Evolutionary conservation across 805 yeast species (phyloP).

Genomic region (Pichia scutulata): DNA sequence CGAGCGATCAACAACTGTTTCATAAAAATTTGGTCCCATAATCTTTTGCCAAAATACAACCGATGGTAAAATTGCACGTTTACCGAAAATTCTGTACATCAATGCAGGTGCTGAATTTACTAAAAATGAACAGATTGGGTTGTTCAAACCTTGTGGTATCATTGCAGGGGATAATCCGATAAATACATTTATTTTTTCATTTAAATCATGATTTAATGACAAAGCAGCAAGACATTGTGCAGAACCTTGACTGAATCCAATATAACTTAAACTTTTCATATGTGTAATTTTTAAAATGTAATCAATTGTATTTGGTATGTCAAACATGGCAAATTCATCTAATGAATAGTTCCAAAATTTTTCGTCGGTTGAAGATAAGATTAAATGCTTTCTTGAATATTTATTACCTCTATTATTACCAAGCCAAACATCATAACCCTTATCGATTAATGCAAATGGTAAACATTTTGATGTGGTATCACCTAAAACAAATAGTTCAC

Average conservation of each 20-base stretch:
- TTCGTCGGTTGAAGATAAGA: conserved; percentile 30
- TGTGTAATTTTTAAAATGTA: conserved; percentile 53
- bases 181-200: conserved; percentile 45
- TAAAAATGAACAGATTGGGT: conserved; percentile 35
- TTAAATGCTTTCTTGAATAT: conserved; percentile 73
- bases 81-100: conserved; percentile 66
- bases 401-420: conserved; percentile 91
- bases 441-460: conserved; percentile 67
- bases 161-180: conserved; percentile 92
- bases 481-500: conserved; percentile 56
- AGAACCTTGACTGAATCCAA: conserved; percentile 92
- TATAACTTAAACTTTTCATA: conserved; percentile 44
- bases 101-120: conserved; percentile 70
- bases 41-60: conserved; percentile 52
- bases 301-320: conserved; percentile 77
- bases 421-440: conserved; percentile 91
- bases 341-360: conserved; percentile 85
- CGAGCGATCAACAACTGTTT: conserved; percentile 38
- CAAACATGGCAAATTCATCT: conserved; percentile 87
- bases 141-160: conserved; percentile 77
- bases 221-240: conserved; percentile 88
- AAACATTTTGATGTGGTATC: conserved; percentile 38
- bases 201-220: conserved; percentile 56
- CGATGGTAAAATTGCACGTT: conserved; percentile 64
- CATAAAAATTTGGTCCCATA: conserved; percentile 44